Base-by-base conservation (phyloP, 2,329 filamentous ascomycete species). In the Ceratocystis albifundus region DNA sequence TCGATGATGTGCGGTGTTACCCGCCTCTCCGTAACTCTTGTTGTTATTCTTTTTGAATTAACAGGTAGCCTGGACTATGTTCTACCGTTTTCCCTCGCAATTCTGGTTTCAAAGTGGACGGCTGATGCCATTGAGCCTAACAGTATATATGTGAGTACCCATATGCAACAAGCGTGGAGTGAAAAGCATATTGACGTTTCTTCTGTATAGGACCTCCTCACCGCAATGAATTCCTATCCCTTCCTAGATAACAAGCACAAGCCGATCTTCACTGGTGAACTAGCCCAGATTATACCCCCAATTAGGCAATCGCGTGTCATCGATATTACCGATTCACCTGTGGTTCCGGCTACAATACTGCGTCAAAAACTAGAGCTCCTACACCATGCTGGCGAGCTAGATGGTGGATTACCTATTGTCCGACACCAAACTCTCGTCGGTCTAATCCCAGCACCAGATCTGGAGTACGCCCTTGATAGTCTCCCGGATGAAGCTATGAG, bases 1-100 rank as follows among this genome's bases (percentile, higher is more conserved):
- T 91, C 94, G 1, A 96, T 93, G 41, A 97, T 99, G 94, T 97
- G 93, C 70, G 94, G 94, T 62, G 94, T 97, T 1, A 99, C 94
- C 1, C 84, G 94, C 62, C 77, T 99, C 1, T 96, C 92, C 0
- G 90, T 99, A 25, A 97, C 94, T 0, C 80, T 99, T 7, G 92
- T 91, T 0, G 91, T 97, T 72, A 97, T 99, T 68, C 79, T 97
- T 0, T 97, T 99, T 71, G 94, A 99, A 75, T 80, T 99, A 45
- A 99, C 94, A 0, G 94, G 94, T 66, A 96, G 90, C 74, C 80
- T 97, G 62, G 90, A 97, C 74, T 95, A 97, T 72, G 94, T 99
- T 2, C 79, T 99, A 10, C 94, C 94, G 0, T 97, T 97, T 74
- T 96, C 92, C 0, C 78, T 99, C 7, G 88, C 90, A 0, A 90